These are phyloP conservation scores for Alternaria gansuensis DNA, from an alignment of 2,329 filamentous ascomycete species.

Conservation along the genomic window DNA sequence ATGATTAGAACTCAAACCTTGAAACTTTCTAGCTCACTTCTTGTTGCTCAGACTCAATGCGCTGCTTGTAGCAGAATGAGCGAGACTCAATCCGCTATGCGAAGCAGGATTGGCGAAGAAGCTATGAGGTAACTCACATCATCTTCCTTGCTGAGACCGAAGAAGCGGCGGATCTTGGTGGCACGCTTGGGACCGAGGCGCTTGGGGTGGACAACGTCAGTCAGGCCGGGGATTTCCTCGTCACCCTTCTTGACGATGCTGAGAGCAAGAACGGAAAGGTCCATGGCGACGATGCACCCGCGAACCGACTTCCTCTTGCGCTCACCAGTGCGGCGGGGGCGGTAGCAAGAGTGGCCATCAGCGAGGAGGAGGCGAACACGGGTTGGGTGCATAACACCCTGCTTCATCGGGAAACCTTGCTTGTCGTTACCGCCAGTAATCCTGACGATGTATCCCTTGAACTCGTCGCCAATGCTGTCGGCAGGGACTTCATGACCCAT, in stretches of 20 bases:
- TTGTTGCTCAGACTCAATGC: slow-evolving; percentile 60
- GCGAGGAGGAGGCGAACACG: slow-evolving; percentile 97
- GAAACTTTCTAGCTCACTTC: slow-evolving; percentile 21
- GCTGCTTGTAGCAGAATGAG: slow-evolving; percentile 57
- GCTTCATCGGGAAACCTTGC: slow-evolving; percentile 99
- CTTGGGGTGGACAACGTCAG: slow-evolving; percentile 98
- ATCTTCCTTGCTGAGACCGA: slow-evolving; percentile 99
- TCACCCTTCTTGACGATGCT: slow-evolving; percentile 99
- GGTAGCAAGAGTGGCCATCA: slow-evolving; percentile 99
- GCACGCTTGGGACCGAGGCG: slow-evolving; percentile 99
- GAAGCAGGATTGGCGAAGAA: slow-evolving; percentile 69
- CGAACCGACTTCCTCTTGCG: slow-evolving; percentile 99
- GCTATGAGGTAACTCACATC: slow-evolving; percentile 83
- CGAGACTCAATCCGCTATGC: slow-evolving; percentile 63
- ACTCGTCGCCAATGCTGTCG: slow-evolving; percentile 97
- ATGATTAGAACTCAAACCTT: slow-evolving; percentile 32
- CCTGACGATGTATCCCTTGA: slow-evolving; percentile 99
- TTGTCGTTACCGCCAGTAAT: slow-evolving; percentile 99
- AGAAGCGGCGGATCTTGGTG: slow-evolving; percentile 99
- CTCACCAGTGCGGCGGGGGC: slow-evolving; percentile 95
- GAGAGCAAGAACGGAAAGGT: slow-evolving; percentile 94
- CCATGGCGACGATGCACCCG: slow-evolving; percentile 97
- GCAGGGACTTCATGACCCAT: slow-evolving; percentile 93
- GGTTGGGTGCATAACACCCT: slow-evolving; percentile 98
- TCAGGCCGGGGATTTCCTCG: slow-evolving; percentile 89